Percentiles rank a stretch among this genome's conserved stretches.
These are phyloP conservation scores for Saussurea involucrata DNA, from an alignment of 129 eudicot species.

Conservation along the genomic window DNA sequence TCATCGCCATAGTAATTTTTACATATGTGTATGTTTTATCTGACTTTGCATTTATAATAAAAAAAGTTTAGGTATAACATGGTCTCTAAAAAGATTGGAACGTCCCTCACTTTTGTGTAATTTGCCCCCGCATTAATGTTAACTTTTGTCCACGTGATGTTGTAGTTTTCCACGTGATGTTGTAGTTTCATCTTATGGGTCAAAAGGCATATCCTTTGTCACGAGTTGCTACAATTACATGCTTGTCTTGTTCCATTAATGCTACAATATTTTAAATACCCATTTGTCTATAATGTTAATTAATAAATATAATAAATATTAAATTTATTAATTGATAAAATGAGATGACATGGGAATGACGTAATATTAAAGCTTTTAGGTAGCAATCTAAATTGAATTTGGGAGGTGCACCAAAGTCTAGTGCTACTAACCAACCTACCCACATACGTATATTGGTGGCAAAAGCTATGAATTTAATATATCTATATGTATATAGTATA, in stretches of 20 bases:
- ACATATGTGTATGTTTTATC: too few relatives aligned
- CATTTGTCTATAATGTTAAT: not conserved
- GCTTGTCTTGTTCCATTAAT: not conserved
- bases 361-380: not conserved
- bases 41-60: too few relatives aligned
- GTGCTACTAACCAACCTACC: not conserved
- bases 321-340: not conserved
- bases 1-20: too few relatives aligned
- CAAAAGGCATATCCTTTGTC: not conserved
- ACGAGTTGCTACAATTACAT: not conserved
- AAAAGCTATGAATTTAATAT: not conserved
- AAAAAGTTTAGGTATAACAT: too few relatives aligned
- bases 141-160: not conserved
- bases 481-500: constrained; percentile 7
- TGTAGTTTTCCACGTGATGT: not conserved
- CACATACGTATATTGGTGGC: not conserved
- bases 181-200: not conserved
- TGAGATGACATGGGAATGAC: not conserved
- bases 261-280: not conserved
- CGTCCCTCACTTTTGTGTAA: too few relatives aligned
- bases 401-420: not conserved
- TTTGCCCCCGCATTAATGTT: not conserved
- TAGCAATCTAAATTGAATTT: not conserved
- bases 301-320: not conserved
- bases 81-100: too few relatives aligned